Percentiles rank a stretch among this genome's conserved stretches.
phyloP scores from a whole-genome alignment of 768 basidiomycete species.

The Boletales sp. region DNA sequence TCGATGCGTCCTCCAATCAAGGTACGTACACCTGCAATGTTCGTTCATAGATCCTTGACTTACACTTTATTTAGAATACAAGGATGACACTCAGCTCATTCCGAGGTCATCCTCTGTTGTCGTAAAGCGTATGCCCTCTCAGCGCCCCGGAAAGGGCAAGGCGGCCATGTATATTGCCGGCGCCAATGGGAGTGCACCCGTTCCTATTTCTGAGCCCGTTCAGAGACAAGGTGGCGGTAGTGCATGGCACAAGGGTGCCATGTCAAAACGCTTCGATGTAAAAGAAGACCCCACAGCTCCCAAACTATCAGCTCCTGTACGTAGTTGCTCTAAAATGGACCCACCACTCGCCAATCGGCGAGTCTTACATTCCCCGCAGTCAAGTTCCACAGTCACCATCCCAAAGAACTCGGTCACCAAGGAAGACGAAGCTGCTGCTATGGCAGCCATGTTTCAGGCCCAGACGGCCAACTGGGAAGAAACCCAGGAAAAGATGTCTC shows the following conservation, averaged over 20 bases:
- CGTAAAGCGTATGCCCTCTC: slow-evolving; percentile 84
- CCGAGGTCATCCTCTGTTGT: slow-evolving; percentile 94
- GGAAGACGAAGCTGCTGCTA: slow-evolving; percentile 88
- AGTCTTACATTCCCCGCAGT: slow-evolving; percentile 31
- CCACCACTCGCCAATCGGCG: slow-evolving; percentile 19
- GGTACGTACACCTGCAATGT: slow-evolving; percentile 44
- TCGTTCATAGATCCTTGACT: too few relatives aligned
- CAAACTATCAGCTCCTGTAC: slow-evolving; percentile 28
- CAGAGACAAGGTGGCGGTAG: slow-evolving; percentile 36
- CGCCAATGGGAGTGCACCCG: slow-evolving; percentile 34
- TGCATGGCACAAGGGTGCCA: slow-evolving; percentile 67
- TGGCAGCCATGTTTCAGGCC: slow-evolving; percentile 97
- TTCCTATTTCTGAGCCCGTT: slow-evolving; percentile 49
- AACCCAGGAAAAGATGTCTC: slow-evolving; percentile 99
- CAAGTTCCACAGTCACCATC: slow-evolving; percentile 29
- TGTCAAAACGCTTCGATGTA: slow-evolving; percentile 88
- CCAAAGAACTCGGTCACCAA: slow-evolving; percentile 45
- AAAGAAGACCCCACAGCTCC: slow-evolving; percentile 55
- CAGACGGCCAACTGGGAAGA: slow-evolving; percentile 96
- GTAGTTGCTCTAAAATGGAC: slow-evolving; percentile 27
- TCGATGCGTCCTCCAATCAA: slow-evolving; percentile 83
- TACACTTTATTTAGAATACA: slow-evolving; percentile 59
- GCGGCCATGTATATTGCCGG: slow-evolving; percentile 71
- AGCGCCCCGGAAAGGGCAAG: slow-evolving; percentile 78
- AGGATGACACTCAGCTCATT: slow-evolving; percentile 87